A percentile compares a stretch with the other conserved stretches of the same genome.
phyloP scores from a whole-genome alignment of 495 filamentous ascomycete species.

The Oidiodendron maius region DNA sequence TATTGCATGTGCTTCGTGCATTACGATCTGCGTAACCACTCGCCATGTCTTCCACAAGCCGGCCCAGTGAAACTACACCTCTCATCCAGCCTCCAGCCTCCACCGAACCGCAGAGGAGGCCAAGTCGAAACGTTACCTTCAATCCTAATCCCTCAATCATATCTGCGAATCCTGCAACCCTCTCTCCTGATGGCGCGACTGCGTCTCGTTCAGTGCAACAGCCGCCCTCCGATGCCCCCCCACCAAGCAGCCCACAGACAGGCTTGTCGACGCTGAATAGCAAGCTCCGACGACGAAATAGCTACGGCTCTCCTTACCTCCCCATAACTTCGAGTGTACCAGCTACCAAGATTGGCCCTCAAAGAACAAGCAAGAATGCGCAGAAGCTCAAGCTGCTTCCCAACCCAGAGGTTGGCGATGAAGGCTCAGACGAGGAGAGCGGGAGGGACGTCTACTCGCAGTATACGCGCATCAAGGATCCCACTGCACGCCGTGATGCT shows the following conservation, averaged over 20 bases:
- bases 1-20: no score
- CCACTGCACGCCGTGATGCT: constrained; percentile 86
- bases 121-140: constrained; percentile 59
- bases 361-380: constrained; percentile 88
- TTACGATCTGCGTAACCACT: no score
- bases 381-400: constrained; percentile 95
- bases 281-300: constrained; percentile 81
- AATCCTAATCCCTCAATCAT: constrained; percentile 59
- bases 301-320: constrained; percentile 59
- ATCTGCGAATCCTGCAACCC: constrained; percentile 33
- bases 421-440: constrained; percentile 75
- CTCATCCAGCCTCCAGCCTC: constrained; percentile 6
- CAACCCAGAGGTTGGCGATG: constrained; percentile 77
- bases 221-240: constrained; percentile 37
- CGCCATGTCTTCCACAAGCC: constrained; percentile 14
- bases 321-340: constrained; percentile 32
- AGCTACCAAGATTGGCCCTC: constrained; percentile 82
- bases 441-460: constrained; percentile 96
- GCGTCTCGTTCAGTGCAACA: constrained; percentile 19
- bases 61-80: constrained; percentile 9
- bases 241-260: constrained; percentile 34
- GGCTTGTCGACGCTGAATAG: constrained; percentile 73
- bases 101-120: constrained; percentile 11
- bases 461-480: constrained; percentile 89
- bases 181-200: constrained; percentile 24